These are phyloP conservation scores for Candida arabinofermentans DNA, from an alignment of 805 yeast species.

Conservation along the genomic window DNA sequence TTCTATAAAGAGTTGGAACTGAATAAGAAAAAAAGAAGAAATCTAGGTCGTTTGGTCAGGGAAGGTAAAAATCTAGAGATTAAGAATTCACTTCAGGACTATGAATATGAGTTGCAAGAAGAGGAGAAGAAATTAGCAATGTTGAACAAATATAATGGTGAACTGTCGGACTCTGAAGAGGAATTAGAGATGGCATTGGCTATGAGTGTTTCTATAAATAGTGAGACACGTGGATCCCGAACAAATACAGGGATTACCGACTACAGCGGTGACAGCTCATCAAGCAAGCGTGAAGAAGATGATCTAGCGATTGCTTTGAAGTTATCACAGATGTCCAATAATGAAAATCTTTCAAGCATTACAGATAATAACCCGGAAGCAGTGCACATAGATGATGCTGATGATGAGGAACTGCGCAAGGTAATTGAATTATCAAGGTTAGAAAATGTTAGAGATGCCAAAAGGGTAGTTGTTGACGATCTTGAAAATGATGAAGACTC, in stretches of 20 bases:
- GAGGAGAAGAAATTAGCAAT: slow-evolving; percentile 21
- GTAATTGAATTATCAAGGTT: slow-evolving; percentile 17
- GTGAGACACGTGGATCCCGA: neutral
- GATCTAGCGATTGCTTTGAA: slow-evolving; percentile 4
- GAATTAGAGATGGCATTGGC: slow-evolving; percentile 41
- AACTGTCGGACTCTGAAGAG: slow-evolving; percentile 35
- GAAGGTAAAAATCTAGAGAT: slow-evolving; percentile 29
- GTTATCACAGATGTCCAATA: slow-evolving; percentile 1
- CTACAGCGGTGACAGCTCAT: slow-evolving; percentile 1
- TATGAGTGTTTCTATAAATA: slow-evolving; percentile 30
- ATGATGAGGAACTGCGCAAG: slow-evolving; percentile 1
- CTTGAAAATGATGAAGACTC: slow-evolving; percentile 3
- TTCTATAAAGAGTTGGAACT: slow-evolving; percentile 16
- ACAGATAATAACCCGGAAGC: neutral
- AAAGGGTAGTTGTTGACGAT: neutral
- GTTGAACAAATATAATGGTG: slow-evolving; percentile 46
- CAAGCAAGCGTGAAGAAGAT: slow-evolving; percentile 11
- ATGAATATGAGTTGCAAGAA: slow-evolving; percentile 25
- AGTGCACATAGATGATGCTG: slow-evolving; percentile 1
- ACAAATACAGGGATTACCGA: neutral
- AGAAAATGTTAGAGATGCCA: slow-evolving; percentile 7
- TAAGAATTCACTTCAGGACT: slow-evolving; percentile 32
- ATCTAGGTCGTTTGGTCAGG: slow-evolving; percentile 11
- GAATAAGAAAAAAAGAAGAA: slow-evolving; percentile 13
- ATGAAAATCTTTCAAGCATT: neutral